Evolutionary conservation across 1,284 basidiomycete genomes (phyloP).

Genomic region (Austropuccinia psidii): DNA sequence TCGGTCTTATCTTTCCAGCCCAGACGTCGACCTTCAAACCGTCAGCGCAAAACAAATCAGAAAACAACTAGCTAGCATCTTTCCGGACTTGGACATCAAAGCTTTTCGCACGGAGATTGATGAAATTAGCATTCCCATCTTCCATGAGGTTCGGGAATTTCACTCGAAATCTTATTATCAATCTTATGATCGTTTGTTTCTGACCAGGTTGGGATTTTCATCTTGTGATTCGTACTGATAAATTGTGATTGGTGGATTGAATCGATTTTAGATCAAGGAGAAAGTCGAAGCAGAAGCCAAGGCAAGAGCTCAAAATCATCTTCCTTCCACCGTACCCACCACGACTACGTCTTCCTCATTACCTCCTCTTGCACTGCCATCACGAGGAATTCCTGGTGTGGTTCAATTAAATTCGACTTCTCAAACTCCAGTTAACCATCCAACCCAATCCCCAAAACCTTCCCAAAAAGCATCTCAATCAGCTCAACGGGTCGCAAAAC

Average conservation of each 20-base stretch:
- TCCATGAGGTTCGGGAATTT: conserved; percentile 6
- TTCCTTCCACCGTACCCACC: background rate
- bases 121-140: conserved; percentile 29
- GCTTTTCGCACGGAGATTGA: conserved; percentile 13
- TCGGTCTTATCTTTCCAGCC: conserved; percentile 59
- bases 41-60: conserved; percentile 71
- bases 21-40: conserved; percentile 61
- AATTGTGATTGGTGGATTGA: background rate
- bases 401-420: background rate
- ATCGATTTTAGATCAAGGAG: conserved; percentile 4
- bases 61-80: conserved; percentile 52
- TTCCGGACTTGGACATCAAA: conserved; percentile 22
- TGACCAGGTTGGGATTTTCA: background rate
- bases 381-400: conserved; percentile 27
- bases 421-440: background rate
- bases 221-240: background rate
- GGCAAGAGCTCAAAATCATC: background rate
- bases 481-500: background rate
- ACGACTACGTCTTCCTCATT: conserved; percentile 1
- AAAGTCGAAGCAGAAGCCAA: conserved; percentile 12
- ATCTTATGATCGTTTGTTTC: background rate
- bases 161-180: background rate
- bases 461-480: background rate
- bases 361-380: background rate
- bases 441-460: background rate